Base-by-base conservation (phyloP, 2,329 filamentous ascomycete genomes). In the Byssothecium circinans region DNA sequence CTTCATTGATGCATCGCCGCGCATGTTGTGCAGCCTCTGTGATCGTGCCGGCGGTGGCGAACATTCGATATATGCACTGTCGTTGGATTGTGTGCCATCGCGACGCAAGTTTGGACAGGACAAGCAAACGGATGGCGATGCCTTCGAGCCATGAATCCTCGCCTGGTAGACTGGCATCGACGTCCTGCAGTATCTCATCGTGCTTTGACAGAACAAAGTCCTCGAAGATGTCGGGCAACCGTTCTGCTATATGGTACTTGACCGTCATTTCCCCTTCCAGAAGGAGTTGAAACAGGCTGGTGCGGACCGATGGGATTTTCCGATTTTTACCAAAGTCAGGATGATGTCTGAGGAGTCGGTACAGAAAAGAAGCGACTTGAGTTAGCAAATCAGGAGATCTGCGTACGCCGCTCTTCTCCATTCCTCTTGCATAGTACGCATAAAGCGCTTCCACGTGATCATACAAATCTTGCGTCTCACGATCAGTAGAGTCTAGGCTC, bases 21-120 rank as follows among this genome's bases (percentile, higher is more conserved):
- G 92, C 91, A 71, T 96, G 87, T 17, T 78, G 74, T 17, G 79
- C 77, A 6, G 87, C 87, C 10, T 75, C 72, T 2, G 80, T 72
- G 12, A 95, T 82, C 47, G 84, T 84, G 1, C 88, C 89, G 1
- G 91, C 88, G 0, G 87, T 90, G 68, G 97, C 94, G 59, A 97
- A 96, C 18, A 97, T 91, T 68, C 94, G 88, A 67, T 96, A 99
- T 15, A 95, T 88, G 56, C 90, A 91, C 54, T 88, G 84, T 42
- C 91, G 86, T 35, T 96, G 78, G 17, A 97, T 78, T 0, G 91
- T 95, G 49, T 90, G 85, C 89, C 92, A 97, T 41, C 78, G 75
- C 23, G 89, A 88, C 19, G 88, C 94, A 48, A 99, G 75, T 45
- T 84, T 84, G 1, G 87, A 83, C 10, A 97, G 75, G 8, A 89